Percentiles rank a stretch among this genome's conserved stretches.
Evolutionary conservation across 2,329 filamentous ascomycete genomes (phyloP).

Genomic region (Hymenoscyphus repandus): DNA sequence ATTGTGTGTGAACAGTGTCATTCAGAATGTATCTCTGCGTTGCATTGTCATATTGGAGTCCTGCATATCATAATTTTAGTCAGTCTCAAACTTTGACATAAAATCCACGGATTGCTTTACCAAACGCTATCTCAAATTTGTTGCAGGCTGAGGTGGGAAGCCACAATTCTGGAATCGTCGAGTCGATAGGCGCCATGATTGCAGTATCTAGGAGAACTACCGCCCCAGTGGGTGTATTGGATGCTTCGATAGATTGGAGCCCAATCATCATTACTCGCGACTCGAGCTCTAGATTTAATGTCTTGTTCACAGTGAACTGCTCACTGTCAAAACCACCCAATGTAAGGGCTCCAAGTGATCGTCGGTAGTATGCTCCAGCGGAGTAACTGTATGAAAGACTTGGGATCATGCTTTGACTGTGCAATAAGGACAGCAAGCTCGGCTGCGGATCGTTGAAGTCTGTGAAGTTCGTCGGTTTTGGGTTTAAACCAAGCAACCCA

Average conservation of each 20-base stretch:
- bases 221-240: slow-evolving; percentile 13
- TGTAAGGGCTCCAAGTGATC: slow-evolving; percentile 34
- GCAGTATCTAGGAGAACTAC: slow-evolving; percentile 12
- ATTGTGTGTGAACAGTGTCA: not conserved
- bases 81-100: too few species aligned
- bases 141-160: slow-evolving; percentile 32
- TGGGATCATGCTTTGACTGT: slow-evolving; percentile 33
- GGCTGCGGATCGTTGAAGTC: slow-evolving; percentile 31
- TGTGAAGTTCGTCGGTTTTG: slow-evolving; percentile 35
- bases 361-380: slow-evolving; percentile 35
- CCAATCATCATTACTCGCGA: slow-evolving; percentile 31
- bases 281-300: not conserved
- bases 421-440: slow-evolving; percentile 33
- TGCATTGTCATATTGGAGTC: not conserved
- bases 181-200: slow-evolving; percentile 30
- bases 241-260: slow-evolving; percentile 31
- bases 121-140: slow-evolving; percentile 31
- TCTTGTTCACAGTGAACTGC: not conserved
- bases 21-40: slow-evolving; percentile 4
- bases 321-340: slow-evolving; percentile 35
- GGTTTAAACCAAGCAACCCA: slow-evolving; percentile 35
- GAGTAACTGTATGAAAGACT: slow-evolving; percentile 38
- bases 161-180: slow-evolving; percentile 32
- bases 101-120: not conserved
- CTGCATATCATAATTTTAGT: not conserved